These are phyloP conservation scores for Trypethelium eluteriae DNA, from an alignment of 495 filamentous ascomycete species.

Conservation along the genomic window DNA sequence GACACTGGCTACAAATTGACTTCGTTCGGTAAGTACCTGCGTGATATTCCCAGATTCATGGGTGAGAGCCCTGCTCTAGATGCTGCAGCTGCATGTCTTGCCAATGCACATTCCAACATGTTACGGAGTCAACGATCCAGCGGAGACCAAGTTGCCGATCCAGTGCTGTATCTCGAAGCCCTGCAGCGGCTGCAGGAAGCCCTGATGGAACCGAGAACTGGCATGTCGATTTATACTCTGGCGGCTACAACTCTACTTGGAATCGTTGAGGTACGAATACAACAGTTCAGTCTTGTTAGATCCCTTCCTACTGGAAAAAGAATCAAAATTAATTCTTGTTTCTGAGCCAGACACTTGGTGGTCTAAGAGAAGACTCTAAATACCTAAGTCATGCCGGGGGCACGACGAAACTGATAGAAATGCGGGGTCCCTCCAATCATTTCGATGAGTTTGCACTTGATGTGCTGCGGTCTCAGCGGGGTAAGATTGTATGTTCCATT, in stretches of 20 bases:
- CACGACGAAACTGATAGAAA: slow-evolving; percentile 10
- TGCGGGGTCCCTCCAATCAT: slow-evolving; percentile 7
- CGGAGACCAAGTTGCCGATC: not conserved
- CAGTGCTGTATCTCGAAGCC: slow-evolving; percentile 1
- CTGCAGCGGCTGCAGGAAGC: not conserved
- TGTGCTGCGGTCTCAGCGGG: not conserved
- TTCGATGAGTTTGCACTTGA: not conserved
- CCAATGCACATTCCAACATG: slow-evolving; percentile 4
- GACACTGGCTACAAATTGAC: slow-evolving; percentile 6
- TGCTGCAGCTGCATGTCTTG: not conserved
- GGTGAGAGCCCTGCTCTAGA: not conserved
- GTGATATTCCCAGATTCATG: not conserved
- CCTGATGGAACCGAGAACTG: not conserved
- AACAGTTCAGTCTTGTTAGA: not conserved
- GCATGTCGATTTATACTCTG: not conserved
- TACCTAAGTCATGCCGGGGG: slow-evolving; percentile 3
- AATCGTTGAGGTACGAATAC: not conserved
- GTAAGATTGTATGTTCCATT: not conserved
- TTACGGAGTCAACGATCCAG: not conserved
- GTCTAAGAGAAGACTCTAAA: not conserved
- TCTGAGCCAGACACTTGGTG: not conserved
- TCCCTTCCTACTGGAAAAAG: not conserved
- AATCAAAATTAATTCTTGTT: not conserved
- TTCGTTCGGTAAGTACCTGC: not conserved
- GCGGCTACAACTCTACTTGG: not conserved